Evolutionary conservation across 108 stramenopile species (phyloP).

Genomic region (Schizochytrium sp.): DNA sequence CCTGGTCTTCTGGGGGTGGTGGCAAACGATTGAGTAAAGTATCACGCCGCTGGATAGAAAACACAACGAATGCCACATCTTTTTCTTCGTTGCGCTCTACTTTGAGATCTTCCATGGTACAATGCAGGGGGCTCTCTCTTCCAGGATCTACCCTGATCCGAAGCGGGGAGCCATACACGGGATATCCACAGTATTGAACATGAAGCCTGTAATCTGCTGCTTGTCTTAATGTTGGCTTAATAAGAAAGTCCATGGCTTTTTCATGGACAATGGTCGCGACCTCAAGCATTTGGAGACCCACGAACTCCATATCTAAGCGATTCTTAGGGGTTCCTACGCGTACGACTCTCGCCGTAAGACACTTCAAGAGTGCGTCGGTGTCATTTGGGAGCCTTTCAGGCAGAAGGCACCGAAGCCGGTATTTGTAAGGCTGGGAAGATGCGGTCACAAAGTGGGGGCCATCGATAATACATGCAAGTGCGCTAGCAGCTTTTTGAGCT

Average conservation of each 20-base stretch:
- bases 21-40: background rate
- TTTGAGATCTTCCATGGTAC: background rate
- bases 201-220: background rate
- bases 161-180: background rate
- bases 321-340: background rate
- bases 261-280: background rate
- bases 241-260: constrained; percentile 21
- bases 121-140: background rate
- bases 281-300: constrained; percentile 3
- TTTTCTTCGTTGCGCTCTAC: background rate
- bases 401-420: background rate
- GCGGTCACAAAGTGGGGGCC: background rate
- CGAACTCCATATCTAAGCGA: background rate
- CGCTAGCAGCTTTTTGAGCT: background rate
- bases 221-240: background rate
- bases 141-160: constrained; percentile 16
- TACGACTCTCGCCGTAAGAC: constrained; percentile 1
- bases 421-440: background rate
- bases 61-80: background rate
- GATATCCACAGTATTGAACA: background rate
- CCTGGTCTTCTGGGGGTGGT: too few species aligned
- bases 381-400: background rate
- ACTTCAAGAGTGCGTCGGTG: background rate
- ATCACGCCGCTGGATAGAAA: background rate
- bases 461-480: constrained; percentile 13